Percentiles rank a stretch among this genome's conserved stretches.
Evolutionary conservation across 306 rosid genomes (phyloP).

Genomic region (Citrullus colocynthis): DNA sequence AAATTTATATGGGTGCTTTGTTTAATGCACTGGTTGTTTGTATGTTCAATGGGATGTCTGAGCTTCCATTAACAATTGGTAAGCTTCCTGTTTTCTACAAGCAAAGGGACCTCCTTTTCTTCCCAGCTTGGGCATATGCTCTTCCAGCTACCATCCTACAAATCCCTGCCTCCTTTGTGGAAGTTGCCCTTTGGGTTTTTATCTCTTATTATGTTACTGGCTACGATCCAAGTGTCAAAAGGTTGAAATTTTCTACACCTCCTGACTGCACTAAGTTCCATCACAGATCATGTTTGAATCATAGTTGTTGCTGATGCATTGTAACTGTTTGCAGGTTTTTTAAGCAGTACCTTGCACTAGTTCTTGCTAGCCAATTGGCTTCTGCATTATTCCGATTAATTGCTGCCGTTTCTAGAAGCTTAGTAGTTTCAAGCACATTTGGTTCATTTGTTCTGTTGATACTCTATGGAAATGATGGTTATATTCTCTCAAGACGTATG

Average conservation of each 20-base stretch:
- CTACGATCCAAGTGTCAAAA: slow-evolving; percentile 35
- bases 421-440: slow-evolving; percentile 38
- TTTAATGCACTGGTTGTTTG: slow-evolving; percentile 22
- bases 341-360: slow-evolving; percentile 35
- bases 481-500: slow-evolving; percentile 56
- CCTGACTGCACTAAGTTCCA: not conserved
- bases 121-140: slow-evolving; percentile 53
- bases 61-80: slow-evolving; percentile 31
- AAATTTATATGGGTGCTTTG: slow-evolving; percentile 33
- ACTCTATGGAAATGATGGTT: slow-evolving; percentile 43
- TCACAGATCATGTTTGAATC: not conserved
- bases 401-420: slow-evolving; percentile 32
- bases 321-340: slow-evolving; percentile 30
- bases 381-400: slow-evolving; percentile 40
- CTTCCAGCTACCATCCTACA: slow-evolving; percentile 42
- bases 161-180: slow-evolving; percentile 28
- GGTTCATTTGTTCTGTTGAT: slow-evolving; percentile 40
- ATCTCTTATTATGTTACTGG: slow-evolving; percentile 42
- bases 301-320: not conserved
- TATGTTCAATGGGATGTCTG: slow-evolving; percentile 43
- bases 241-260: slow-evolving; percentile 18
- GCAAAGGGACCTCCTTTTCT: slow-evolving; percentile 46
- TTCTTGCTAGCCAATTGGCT: slow-evolving; percentile 40
- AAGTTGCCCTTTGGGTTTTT: slow-evolving; percentile 41
- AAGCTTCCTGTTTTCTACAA: slow-evolving; percentile 54